These are phyloP conservation scores for Arthonia radiata DNA, from an alignment of 495 filamentous ascomycete genomes.

Conservation along the genomic window DNA sequence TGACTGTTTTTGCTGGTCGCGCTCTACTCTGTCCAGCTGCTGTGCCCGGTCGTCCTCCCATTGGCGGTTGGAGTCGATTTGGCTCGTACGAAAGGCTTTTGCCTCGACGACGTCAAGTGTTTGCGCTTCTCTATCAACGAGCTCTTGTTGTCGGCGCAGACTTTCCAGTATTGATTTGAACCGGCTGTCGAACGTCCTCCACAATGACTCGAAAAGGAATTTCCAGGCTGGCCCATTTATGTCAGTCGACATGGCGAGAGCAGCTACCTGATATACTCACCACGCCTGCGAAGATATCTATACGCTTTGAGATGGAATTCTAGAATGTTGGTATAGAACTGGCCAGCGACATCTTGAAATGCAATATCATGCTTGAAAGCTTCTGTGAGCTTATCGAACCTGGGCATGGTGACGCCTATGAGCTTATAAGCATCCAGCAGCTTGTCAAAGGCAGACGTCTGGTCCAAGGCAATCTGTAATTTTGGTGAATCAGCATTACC, in stretches of 20 bases:
- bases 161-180: conserved; percentile 17
- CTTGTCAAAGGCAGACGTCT: conserved; percentile 14
- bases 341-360: conserved; percentile 16
- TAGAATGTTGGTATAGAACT: conserved; percentile 20
- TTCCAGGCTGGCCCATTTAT: too few species aligned
- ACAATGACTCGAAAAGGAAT: conserved; percentile 18
- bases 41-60: too few species aligned
- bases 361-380: conserved; percentile 11
- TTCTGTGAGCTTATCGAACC: conserved; percentile 13
- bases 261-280: too few species aligned
- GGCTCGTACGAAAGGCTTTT: too few species aligned
- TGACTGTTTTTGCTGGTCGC: conserved; percentile 5
- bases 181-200: conserved; percentile 16
- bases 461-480: conserved; percentile 12
- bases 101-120: too few species aligned
- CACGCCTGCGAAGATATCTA: conserved; percentile 16
- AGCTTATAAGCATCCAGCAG: conserved; percentile 17
- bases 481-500: neutral
- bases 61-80: too few species aligned
- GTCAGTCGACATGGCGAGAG: too few species aligned
- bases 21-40: conserved; percentile 7
- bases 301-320: conserved; percentile 22
- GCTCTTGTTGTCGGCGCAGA: conserved; percentile 12
- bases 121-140: conserved; percentile 18
- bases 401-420: conserved; percentile 15